A percentile compares a stretch with the other conserved stretches of the same genome.
Conservation (phyloP, 1,284 basidiomycete genomes). For the Lentinula novae-zelandiae region DNA sequence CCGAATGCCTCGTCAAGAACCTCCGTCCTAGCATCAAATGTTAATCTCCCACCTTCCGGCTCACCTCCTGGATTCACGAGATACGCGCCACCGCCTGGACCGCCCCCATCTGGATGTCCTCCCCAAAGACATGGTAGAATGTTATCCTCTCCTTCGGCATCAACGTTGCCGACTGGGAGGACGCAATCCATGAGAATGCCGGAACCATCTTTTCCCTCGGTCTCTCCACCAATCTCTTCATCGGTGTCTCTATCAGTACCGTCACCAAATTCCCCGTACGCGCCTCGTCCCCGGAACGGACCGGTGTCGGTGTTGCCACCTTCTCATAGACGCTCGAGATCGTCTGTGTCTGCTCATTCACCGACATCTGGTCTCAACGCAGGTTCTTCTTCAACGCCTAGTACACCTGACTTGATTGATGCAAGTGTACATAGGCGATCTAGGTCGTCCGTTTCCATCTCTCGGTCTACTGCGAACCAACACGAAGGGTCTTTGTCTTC, state of each 20-base stretch:
- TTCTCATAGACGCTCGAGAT: neutral
- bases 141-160: neutral
- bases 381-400: neutral
- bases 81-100: neutral
- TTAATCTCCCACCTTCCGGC: neutral
- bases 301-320: neutral
- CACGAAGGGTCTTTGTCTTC: neutral
- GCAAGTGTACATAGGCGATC: neutral
- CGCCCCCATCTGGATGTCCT: constrained; percentile 3
- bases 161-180: neutral
- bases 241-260: neutral
- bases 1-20: neutral
- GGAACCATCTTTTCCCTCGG: neutral
- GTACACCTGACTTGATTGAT: neutral
- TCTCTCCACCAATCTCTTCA: neutral
- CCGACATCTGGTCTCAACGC: neutral
- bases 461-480: neutral
- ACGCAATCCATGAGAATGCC: neutral
- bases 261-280: neutral
- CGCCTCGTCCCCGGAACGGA: neutral
- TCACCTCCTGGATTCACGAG: neutral
- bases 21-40: neutral
- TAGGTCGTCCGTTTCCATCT: neutral
- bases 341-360: neutral
- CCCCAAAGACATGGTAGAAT: neutral